These are phyloP conservation scores for Leishmania gerbilli DNA, from an alignment of 208 protist species.

Conservation along the genomic window DNA sequence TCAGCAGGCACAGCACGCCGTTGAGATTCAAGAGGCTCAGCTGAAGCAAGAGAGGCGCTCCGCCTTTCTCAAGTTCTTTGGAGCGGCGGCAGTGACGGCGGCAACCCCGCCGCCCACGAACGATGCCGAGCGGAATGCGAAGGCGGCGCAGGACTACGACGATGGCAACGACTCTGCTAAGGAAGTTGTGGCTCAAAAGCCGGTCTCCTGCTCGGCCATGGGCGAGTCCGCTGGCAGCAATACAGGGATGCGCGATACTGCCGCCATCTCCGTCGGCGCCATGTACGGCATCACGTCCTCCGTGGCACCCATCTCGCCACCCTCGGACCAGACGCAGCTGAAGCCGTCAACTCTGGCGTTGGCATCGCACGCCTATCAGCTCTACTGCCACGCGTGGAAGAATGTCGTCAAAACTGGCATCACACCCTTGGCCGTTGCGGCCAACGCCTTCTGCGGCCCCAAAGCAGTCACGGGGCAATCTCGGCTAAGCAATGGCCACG, in stretches of 20 bases:
- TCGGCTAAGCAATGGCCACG: background rate
- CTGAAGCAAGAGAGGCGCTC: constrained; percentile 16
- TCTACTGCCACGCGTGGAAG: constrained; percentile 36
- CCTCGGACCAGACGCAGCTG: background rate
- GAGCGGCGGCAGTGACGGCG: constrained; percentile 12
- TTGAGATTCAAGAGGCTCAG: constrained; percentile 2
- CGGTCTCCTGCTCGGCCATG: background rate
- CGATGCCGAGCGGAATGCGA: background rate
- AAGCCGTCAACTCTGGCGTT: background rate
- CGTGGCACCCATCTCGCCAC: background rate
- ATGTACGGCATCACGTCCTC: background rate
- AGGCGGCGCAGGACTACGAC: background rate
- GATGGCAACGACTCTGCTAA: background rate
- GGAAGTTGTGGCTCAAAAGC: background rate
- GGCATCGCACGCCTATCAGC: constrained; percentile 29
- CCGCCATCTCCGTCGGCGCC: background rate
- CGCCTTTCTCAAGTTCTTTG: constrained; percentile 39
- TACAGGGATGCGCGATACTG: background rate
- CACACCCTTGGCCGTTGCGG: constrained; percentile 15
- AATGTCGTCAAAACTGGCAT: constrained; percentile 28
- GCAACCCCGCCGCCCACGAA: background rate
- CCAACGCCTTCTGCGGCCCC: constrained; percentile 16
- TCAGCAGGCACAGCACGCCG: constrained; percentile 1
- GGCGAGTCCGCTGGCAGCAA: background rate
- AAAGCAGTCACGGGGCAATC: background rate